Conservation (phyloP, 1,284 basidiomycete species). For the Marasmius oreades region DNA sequence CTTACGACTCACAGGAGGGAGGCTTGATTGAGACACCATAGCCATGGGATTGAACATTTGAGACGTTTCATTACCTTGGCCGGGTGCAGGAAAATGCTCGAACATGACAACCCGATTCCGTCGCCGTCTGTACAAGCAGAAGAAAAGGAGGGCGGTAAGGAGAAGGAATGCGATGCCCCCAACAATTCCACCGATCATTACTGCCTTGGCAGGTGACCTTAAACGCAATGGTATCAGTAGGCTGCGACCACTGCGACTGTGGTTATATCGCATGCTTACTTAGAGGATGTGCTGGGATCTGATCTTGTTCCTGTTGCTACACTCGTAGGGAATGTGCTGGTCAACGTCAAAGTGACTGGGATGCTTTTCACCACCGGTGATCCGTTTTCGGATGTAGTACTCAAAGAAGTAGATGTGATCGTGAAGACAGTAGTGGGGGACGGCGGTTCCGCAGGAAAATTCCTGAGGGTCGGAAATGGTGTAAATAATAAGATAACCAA, state of each 20-base stretch:
- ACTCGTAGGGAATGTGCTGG: neutral
- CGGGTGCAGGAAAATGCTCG: neutral
- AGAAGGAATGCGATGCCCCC: neutral
- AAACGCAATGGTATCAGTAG: neutral
- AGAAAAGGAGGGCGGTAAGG: neutral
- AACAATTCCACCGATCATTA: slow-evolving; percentile 2
- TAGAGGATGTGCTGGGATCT: neutral
- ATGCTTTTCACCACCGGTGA: neutral
- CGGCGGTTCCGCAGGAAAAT: neutral
- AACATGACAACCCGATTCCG: slow-evolving; percentile 1
- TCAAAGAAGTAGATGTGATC: neutral
- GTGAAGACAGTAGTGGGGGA: neutral
- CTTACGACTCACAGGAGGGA: neutral
- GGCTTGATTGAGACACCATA: neutral
- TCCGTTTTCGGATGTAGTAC: neutral
- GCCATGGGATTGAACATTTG: slow-evolving; percentile 3
- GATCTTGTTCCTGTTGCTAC: neutral
- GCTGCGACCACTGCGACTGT: neutral
- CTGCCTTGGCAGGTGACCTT: neutral
- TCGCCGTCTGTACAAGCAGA: neutral
- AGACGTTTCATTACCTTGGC: neutral
- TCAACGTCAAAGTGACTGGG: neutral
- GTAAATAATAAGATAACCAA: neutral
- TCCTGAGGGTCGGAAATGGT: neutral
- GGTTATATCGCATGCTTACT: neutral